Conservation (phyloP, 208 protist genomes). For the Herpetomonas samuelpessoai region DNA sequence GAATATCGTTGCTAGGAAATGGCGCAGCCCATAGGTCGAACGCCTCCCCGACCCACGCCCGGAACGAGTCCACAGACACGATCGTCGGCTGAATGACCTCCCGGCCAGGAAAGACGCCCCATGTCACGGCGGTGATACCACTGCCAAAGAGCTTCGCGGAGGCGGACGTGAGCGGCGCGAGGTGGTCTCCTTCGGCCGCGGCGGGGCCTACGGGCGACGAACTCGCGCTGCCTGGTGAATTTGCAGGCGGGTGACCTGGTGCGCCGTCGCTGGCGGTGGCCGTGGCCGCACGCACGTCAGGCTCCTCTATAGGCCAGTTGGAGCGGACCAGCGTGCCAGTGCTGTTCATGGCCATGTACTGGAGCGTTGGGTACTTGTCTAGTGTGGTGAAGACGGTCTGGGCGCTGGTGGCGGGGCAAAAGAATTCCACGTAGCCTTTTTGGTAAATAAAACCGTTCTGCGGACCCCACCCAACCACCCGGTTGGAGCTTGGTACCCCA, state of each 20-base stretch:
- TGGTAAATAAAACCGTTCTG: conserved; percentile 58
- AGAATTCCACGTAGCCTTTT: conserved; percentile 69
- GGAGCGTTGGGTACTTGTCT: conserved; percentile 41
- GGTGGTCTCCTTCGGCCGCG: not conserved
- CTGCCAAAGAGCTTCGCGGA: conserved; percentile 22
- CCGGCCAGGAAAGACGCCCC: conserved; percentile 60
- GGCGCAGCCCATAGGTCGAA: conserved; percentile 49
- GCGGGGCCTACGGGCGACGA: too few species aligned
- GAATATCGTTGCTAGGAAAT: conserved; percentile 33
- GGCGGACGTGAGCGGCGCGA: not conserved
- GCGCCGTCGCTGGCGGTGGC: not conserved
- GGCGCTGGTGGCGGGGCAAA: conserved; percentile 33
- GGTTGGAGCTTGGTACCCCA: conserved; percentile 68
- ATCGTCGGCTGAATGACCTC: conserved; percentile 73
- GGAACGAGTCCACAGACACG: conserved; percentile 56
- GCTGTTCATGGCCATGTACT: conserved; percentile 44
- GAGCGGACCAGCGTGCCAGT: conserved; percentile 19
- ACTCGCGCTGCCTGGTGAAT: too few species aligned
- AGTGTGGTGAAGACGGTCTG: conserved; percentile 37
- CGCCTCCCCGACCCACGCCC: conserved; percentile 51
- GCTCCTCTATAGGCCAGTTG: conserved; percentile 23
- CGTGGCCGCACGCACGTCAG: not conserved
- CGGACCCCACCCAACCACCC: conserved; percentile 61
- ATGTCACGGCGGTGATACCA: conserved; percentile 58
- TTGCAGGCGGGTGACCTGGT: too few species aligned